Evolutionary conservation across 257 asterid genomes (phyloP), one percentile per base, ranked within the genome.

Genomic region (Sherardia arvensis): DNA sequence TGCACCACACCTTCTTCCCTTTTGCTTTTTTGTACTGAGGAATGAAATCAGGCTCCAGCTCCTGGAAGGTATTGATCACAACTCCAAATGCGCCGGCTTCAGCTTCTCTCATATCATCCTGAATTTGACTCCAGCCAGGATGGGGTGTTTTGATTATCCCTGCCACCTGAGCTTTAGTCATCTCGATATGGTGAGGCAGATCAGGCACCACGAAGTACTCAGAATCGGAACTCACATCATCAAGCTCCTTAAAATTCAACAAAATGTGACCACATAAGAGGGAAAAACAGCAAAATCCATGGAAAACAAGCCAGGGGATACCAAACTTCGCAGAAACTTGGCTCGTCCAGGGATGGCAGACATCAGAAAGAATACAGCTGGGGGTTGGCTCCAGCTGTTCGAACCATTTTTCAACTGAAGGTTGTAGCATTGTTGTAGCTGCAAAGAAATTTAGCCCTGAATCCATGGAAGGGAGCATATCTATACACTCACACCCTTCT

Each of bases 251-350:
- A 1, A 71, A 68, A 3, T 2, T 22, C 0, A n/a, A 43, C 7
- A 71, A 11, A 27, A 68, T 38, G 70, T 62, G 79, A 9, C 14
- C 12, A 30, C 78, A 71, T 0, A 79, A 2, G 5, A 74, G 71
- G n/a, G 93, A 65, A 26, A 85, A 85, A 53, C 95, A 78, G 33
- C 87, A 60, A 14, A 63, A 75, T 23, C 87, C 94, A 17, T 83
- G 88, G 47, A 68, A 84, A 21, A 77, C 66, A 33, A 84, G 70
- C 68, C 83, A 66, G 7, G 90, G 90, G 65, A 81, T 69, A 21
- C 53, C 26, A 21, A 75, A 64, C 36, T 66, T 81, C 11, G 59
- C 30, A 4, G 91, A 80, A 27, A 77, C 22, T 4, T 70, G 61
- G 6, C 71, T 67, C 3, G 91, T 79, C 84, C 91, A 84, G 0